These are phyloP conservation scores for Penicillium salamii DNA, from an alignment of 495 filamentous ascomycete genomes.

Conservation along the genomic window DNA sequence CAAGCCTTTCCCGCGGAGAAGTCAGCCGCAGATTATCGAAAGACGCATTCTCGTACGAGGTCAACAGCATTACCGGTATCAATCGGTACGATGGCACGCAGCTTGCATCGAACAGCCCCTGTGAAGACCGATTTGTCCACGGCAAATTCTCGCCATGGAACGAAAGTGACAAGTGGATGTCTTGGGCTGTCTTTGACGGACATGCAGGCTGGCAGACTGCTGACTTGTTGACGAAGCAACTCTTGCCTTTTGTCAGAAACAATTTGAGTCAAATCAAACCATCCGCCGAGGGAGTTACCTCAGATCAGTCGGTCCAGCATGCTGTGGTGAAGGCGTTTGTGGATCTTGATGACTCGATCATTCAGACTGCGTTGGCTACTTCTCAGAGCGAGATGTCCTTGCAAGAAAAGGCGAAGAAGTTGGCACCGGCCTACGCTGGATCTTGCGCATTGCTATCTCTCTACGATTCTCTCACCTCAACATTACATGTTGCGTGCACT, in stretches of 20 bases:
- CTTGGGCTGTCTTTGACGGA: slow-evolving; percentile 51
- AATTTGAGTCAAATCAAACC: slow-evolving; percentile 27
- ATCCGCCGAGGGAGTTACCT: slow-evolving; percentile 1
- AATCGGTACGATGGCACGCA: slow-evolving; percentile 45
- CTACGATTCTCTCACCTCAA: slow-evolving; percentile 47
- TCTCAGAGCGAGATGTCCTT: slow-evolving; percentile 20
- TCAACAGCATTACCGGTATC: slow-evolving; percentile 28
- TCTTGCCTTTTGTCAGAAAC: slow-evolving; percentile 40
- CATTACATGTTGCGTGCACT: slow-evolving; percentile 55
- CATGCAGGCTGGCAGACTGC: slow-evolving; percentile 48
- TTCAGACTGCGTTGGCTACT: slow-evolving; percentile 36
- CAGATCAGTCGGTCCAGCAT: slow-evolving; percentile 31
- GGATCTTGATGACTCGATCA: slow-evolving; percentile 48
- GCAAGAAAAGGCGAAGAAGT: slow-evolving; percentile 29
- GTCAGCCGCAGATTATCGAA: slow-evolving; percentile 27
- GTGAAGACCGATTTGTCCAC: slow-evolving; percentile 49
- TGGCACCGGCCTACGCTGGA: slow-evolving; percentile 49
- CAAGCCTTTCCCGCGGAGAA: slow-evolving; percentile 19
- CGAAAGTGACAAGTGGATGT: slow-evolving; percentile 41
- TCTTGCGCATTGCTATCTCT: slow-evolving; percentile 60
- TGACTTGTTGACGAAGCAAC: slow-evolving; percentile 33
- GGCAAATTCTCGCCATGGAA: slow-evolving; percentile 40
- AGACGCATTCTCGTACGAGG: slow-evolving; percentile 29
- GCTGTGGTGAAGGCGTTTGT: slow-evolving; percentile 49
- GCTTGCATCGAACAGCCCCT: slow-evolving; percentile 43